These are phyloP conservation scores for Geoglossum cookeanum DNA, from an alignment of 2,329 filamentous ascomycete genomes.

Conservation along the genomic window DNA sequence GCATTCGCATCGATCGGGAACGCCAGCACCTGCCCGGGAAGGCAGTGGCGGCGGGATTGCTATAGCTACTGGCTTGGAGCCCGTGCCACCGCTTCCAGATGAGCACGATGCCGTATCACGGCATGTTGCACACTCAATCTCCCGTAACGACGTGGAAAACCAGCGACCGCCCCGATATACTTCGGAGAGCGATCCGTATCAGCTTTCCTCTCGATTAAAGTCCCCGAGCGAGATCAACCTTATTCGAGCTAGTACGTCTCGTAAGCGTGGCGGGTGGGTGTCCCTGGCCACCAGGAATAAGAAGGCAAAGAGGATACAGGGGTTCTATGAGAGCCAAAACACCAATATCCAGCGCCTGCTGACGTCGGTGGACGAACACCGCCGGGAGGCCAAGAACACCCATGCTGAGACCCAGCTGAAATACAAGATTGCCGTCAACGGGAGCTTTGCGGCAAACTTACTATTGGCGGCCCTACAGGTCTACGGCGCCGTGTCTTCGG, in stretches of 20 bases:
- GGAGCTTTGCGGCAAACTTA: constrained; percentile 61
- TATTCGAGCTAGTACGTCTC: constrained; percentile 64
- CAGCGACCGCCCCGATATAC: background rate
- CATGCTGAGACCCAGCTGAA: constrained; percentile 60
- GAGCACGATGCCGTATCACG: background rate
- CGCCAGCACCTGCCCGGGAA: constrained; percentile 5
- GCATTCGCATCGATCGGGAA: constrained; percentile 14
- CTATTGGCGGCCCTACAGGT: constrained; percentile 63
- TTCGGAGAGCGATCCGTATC: constrained; percentile 48
- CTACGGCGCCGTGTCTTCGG: constrained; percentile 70
- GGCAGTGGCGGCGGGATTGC: constrained; percentile 8
- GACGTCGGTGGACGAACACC: constrained; percentile 83
- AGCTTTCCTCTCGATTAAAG: constrained; percentile 60
- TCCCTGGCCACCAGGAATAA: constrained; percentile 19
- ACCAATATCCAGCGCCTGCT: constrained; percentile 81
- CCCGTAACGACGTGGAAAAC: background rate
- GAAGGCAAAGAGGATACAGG: constrained; percentile 40
- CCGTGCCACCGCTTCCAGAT: background rate
- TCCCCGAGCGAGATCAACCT: constrained; percentile 53
- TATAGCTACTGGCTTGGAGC: constrained; percentile 10
- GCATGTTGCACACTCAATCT: background rate
- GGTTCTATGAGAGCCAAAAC: constrained; percentile 83
- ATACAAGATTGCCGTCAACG: constrained; percentile 40
- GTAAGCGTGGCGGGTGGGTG: constrained; percentile 43
- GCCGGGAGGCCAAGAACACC: constrained; percentile 60